phyloP scores from a whole-genome alignment of 2,329 filamentous ascomycete species.

The Gnomoniopsis smithogilvyi region DNA sequence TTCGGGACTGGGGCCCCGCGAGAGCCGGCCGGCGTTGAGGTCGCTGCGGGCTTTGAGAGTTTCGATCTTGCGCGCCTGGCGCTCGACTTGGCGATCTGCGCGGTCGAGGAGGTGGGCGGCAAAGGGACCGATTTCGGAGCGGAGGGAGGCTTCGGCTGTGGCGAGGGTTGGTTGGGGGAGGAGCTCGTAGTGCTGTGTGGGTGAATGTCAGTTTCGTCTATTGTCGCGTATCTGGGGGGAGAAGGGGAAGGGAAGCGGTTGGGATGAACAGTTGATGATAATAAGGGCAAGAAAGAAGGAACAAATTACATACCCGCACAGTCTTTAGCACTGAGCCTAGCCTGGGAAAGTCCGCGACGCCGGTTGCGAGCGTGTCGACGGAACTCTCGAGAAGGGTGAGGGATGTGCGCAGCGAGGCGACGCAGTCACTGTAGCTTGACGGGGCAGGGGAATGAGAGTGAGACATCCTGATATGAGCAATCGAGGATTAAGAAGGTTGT shows the following conservation, averaged over 20 bases:
- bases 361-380: slow-evolving; percentile 52
- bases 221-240: background rate
- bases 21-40: slow-evolving; percentile 70
- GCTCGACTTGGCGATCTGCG: slow-evolving; percentile 79
- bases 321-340: slow-evolving; percentile 54
- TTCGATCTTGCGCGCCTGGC: slow-evolving; percentile 78
- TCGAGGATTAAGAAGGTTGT: background rate
- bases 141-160: slow-evolving; percentile 77
- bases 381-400: slow-evolving; percentile 59
- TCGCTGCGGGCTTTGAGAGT: slow-evolving; percentile 79
- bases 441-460: slow-evolving; percentile 11
- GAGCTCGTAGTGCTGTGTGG: slow-evolving; percentile 78
- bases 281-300: background rate
- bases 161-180: slow-evolving; percentile 81
- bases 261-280: background rate
- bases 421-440: slow-evolving; percentile 52
- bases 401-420: slow-evolving; percentile 57
- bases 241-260: background rate
- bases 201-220: background rate
- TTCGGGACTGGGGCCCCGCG: slow-evolving; percentile 22
- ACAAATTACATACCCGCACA: slow-evolving; percentile 44
- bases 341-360: slow-evolving; percentile 57
- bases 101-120: slow-evolving; percentile 75
- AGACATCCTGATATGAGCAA: background rate
- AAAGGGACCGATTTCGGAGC: slow-evolving; percentile 87